Percentiles rank a stretch among this genome's conserved stretches.
Evolutionary conservation across 2,329 filamentous ascomycete genomes (phyloP).

Genomic region (Stachybotrys chartarum): DNA sequence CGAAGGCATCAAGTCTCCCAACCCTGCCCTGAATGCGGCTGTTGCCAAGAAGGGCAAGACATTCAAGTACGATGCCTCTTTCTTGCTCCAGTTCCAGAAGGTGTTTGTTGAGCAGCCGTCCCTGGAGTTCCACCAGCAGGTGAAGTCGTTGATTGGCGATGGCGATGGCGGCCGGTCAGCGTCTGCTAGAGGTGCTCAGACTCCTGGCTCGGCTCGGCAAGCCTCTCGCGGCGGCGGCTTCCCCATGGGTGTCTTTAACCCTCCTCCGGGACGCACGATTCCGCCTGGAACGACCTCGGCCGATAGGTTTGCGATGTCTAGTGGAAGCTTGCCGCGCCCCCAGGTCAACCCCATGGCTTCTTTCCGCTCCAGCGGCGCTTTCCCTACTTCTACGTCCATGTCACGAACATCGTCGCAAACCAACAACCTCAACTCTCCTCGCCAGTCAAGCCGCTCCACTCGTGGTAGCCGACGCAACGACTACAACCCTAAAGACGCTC

Average conservation of each 20-base stretch:
- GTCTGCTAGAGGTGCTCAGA: conserved; percentile 41
- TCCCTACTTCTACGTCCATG: conserved; percentile 57
- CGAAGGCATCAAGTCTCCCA: conserved; percentile 76
- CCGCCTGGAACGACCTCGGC: conserved; percentile 72
- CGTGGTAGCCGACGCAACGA: conserved; percentile 59
- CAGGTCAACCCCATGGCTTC: conserved; percentile 32
- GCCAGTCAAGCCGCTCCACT: conserved; percentile 55
- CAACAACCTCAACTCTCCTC: conserved; percentile 62
- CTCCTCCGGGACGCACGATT: conserved; percentile 46
- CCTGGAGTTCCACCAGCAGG: conserved; percentile 82
- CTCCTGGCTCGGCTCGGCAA: conserved; percentile 44
- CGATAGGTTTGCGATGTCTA: conserved; percentile 64
- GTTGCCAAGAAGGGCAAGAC: conserved; percentile 72
- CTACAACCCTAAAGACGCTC: conserved; percentile 52
- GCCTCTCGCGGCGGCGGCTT: conserved; percentile 45
- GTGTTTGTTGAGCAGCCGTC: conserved; percentile 97
- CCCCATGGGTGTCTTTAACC: conserved; percentile 66
- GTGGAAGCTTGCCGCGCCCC: conserved; percentile 40
- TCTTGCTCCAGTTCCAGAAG: conserved; percentile 91
- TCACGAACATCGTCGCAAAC: conserved; percentile 57
- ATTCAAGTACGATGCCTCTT: conserved; percentile 92
- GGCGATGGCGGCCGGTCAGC: conserved; percentile 56
- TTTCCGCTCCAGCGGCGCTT: conserved; percentile 44
- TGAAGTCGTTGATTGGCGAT: conserved; percentile 83
- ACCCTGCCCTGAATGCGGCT: conserved; percentile 79